Percentiles rank a stretch among this genome's conserved stretches.
Evolutionary conservation across 768 basidiomycete genomes (phyloP).

Genomic region (Podaxis mareebaensis): DNA sequence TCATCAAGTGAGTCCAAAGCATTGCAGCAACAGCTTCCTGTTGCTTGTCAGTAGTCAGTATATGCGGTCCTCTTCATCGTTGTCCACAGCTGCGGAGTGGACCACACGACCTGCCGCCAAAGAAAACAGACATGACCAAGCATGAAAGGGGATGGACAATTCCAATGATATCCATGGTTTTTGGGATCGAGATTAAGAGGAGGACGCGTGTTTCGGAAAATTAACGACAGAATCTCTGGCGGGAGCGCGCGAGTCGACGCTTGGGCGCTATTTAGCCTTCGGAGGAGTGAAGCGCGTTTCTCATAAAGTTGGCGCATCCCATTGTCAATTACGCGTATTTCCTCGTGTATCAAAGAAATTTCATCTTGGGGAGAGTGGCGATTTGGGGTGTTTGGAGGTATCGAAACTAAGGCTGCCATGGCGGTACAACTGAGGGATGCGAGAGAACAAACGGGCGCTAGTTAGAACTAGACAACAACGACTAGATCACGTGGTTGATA

Average conservation of each 20-base stretch:
- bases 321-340: not conserved
- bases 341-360: not conserved
- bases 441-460: not conserved
- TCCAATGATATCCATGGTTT: not conserved
- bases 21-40: not conserved
- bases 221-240: no score
- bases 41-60: not conserved
- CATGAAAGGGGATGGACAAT: not conserved
- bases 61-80: not conserved
- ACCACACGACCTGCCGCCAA: not conserved
- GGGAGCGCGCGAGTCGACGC: not conserved
- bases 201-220: not conserved
- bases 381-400: not conserved
- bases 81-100: not conserved
- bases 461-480: no score
- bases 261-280: not conserved
- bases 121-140: not conserved
- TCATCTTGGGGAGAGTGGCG: not conserved
- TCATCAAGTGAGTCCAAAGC: not conserved
- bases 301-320: not conserved
- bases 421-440: not conserved
- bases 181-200: not conserved
- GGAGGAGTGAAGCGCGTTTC: not conserved
- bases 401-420: not conserved
- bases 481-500: no score